Conservation (phyloP, 495 filamentous ascomycete genomes). For the Penicillium odoratum region DNA sequence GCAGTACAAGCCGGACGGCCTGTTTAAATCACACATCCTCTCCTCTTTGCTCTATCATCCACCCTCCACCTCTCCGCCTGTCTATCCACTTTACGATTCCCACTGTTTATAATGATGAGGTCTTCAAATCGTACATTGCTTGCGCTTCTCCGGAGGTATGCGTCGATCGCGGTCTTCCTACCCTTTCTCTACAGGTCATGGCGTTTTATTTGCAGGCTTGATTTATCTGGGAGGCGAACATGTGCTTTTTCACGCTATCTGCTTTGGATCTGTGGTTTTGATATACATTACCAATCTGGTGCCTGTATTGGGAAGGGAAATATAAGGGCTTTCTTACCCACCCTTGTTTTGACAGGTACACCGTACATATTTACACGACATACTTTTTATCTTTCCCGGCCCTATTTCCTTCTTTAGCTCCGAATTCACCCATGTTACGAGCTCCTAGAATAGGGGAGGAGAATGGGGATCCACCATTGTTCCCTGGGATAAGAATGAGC, state of each 20-base stretch:
- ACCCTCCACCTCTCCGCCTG: constrained; percentile 18
- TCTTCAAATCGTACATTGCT: constrained; percentile 27
- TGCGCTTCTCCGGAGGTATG: constrained; percentile 18
- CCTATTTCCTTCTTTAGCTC: not conserved
- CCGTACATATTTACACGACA: constrained; percentile 30
- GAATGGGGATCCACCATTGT: constrained; percentile 1
- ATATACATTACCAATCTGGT: constrained; percentile 11
- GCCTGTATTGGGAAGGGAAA: not conserved
- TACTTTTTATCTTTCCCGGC: constrained; percentile 5
- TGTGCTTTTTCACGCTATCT: constrained; percentile 19
- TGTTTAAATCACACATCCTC: constrained; percentile 21
- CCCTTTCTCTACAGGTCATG: constrained; percentile 29
- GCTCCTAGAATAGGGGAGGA: not conserved
- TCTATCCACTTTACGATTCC: constrained; percentile 33
- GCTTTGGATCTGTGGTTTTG: constrained; percentile 12
- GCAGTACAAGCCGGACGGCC: constrained; percentile 43
- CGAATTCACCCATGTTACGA: not conserved
- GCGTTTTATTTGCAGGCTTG: constrained; percentile 26
- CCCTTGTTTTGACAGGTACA: constrained; percentile 26
- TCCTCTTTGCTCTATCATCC: not conserved
- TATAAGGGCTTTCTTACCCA: constrained; percentile 1
- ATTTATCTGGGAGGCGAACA: constrained; percentile 27
- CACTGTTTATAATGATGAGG: constrained; percentile 36
- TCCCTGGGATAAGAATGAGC: constrained; percentile 5
- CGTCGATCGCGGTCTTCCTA: constrained; percentile 13